These are phyloP conservation scores for Rubia yunnanensis DNA, from an alignment of 257 asterid genomes.

Conservation along the genomic window DNA sequence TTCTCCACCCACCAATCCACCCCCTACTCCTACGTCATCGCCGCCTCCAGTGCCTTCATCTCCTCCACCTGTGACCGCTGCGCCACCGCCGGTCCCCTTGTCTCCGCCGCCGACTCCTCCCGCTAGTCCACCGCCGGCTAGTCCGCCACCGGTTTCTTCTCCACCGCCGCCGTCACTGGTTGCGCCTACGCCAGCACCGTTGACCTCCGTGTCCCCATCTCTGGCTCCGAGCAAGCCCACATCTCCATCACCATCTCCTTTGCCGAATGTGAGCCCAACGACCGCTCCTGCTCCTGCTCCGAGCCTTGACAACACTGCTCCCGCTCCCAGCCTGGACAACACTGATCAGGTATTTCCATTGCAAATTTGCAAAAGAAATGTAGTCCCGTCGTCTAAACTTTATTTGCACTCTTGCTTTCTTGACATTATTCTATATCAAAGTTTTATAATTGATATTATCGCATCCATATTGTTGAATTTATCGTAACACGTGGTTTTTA, in stretches of 20 bases:
- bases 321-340: constrained; percentile 51
- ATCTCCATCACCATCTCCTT: constrained; percentile 55
- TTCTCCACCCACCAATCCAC: constrained; percentile 28
- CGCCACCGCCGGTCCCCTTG: constrained; percentile 26
- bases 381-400: too few species aligned
- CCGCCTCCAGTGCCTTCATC: constrained; percentile 6
- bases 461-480: too few species aligned
- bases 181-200: constrained; percentile 40
- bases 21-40: neutral
- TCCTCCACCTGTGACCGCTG: constrained; percentile 22
- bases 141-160: constrained; percentile 18
- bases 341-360: constrained; percentile 46
- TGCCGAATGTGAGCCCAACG: constrained; percentile 38
- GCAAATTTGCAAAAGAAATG: too few species aligned
- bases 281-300: constrained; percentile 43
- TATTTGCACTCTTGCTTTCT: too few species aligned
- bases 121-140: constrained; percentile 12
- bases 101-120: constrained; percentile 24
- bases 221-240: constrained; percentile 36
- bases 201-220: constrained; percentile 43
- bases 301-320: constrained; percentile 32
- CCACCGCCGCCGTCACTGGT: constrained; percentile 47
- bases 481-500: too few species aligned
- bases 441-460: too few species aligned
- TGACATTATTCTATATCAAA: too few species aligned